Base-by-base conservation (phyloP, 768 basidiomycete genomes). In the Trametes gibbosa region DNA sequence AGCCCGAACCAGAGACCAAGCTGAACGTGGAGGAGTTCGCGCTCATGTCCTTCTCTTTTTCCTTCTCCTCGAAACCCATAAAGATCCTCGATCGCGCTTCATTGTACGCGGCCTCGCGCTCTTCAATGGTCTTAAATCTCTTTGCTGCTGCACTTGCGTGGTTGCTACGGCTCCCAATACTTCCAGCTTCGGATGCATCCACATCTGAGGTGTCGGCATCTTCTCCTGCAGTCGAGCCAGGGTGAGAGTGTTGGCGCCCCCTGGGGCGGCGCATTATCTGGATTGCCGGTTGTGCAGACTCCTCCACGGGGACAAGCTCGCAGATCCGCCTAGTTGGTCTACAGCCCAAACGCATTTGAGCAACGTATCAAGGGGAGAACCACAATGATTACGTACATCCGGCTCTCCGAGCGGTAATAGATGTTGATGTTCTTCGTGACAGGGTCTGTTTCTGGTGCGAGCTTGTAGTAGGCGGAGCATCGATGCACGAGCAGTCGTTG, bases 31-130 rank as follows among this genome's bases (percentile, higher is more conserved):
- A 90, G 9, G 89, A 90, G 68, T 87, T 88, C 8, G 88, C 84
- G 69, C 84, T 91, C 73, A 85, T 79, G 63, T 89, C 86, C 69
- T 86, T 84, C 56, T 82, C 83, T 58, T 74, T 73, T 32, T 70
- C 69, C 63, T 79, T 83, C 56, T 89, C 88, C 69, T 90, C 81
- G 64, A 92, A 90, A 63, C 75, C 86, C 83, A 90, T 87, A 75
- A 94, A 94, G 64, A 94, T 94, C 56, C 92, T 83, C 37, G 84
- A 87, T 46, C 92, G 84, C 27, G 92, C 92, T 72, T 90, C 86
- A 53, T 90, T 89, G 65, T 94, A 94, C n/a, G 90, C 92, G 0
- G 89, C 92, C 68, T 90, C 90, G 32, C 92, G 87, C 70, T 94
- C 86, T 66, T 90, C 88, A 23, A 94, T 85, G 2, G 92, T 92